These are phyloP conservation scores for Lasiodiplodia citricola DNA, from an alignment of 2,329 filamentous ascomycete species.

Conservation along the genomic window DNA sequence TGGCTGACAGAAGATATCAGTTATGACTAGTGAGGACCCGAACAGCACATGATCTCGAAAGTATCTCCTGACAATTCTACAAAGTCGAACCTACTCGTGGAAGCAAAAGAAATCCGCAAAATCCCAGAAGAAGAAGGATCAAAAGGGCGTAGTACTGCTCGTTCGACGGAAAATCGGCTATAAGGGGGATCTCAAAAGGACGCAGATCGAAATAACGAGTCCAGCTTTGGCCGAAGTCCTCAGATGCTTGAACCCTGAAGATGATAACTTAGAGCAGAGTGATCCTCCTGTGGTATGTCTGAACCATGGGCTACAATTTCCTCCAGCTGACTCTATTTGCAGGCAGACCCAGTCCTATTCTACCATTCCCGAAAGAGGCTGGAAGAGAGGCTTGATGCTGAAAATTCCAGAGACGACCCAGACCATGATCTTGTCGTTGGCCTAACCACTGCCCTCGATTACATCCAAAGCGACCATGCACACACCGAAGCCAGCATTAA, in stretches of 20 bases:
- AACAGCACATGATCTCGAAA: not conserved
- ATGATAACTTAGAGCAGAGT: not conserved
- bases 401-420: not conserved
- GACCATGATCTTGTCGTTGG: not conserved
- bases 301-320: not conserved
- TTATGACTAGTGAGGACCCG: not conserved
- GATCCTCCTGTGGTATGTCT: not conserved
- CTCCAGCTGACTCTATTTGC: not conserved
- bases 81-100: not conserved
- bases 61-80: not conserved
- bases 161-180: not conserved
- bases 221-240: not conserved
- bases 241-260: not conserved
- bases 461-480: not conserved
- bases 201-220: not conserved
- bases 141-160: not conserved
- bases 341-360: slow-evolving; percentile 9
- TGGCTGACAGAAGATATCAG: not conserved
- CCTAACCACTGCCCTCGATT: not conserved
- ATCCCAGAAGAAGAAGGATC: not conserved
- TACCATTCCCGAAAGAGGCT: not conserved
- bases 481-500: not conserved
- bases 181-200: not conserved
- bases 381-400: not conserved
- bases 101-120: not conserved